These are phyloP conservation scores for Iberis amara DNA, from an alignment of 441 rosid species.

Conservation along the genomic window DNA sequence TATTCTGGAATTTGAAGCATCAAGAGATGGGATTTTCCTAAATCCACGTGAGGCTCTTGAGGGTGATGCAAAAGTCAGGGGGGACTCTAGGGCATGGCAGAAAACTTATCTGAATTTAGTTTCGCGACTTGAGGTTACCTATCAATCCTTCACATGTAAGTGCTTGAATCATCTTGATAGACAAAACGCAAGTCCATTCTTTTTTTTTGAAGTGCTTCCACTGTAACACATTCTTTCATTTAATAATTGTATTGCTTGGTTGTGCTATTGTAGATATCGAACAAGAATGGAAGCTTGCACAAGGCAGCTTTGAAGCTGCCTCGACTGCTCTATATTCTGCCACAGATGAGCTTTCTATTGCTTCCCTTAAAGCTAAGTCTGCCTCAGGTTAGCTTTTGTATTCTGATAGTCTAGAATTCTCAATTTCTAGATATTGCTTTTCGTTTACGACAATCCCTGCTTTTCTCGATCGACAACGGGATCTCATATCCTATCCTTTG, in stretches of 20 bases:
- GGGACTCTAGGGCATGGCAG: constrained; percentile 76
- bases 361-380: constrained; percentile 80
- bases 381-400: constrained; percentile 66
- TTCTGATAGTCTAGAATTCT: constrained; percentile 17
- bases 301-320: constrained; percentile 85
- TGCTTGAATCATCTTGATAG: constrained; percentile 20
- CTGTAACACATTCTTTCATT: constrained; percentile 6
- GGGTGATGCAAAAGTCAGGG: constrained; percentile 41
- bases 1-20: constrained; percentile 82
- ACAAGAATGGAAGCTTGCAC: constrained; percentile 86
- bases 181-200: constrained; percentile 15
- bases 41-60: constrained; percentile 61
- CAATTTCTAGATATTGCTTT: constrained; percentile 13
- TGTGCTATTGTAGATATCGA: constrained; percentile 51
- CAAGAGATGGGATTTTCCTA: constrained; percentile 78
- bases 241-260: constrained; percentile 20
- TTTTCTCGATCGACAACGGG: constrained; percentile 7
- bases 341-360: constrained; percentile 66
- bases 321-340: constrained; percentile 71
- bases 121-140: constrained; percentile 66
- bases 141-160: constrained; percentile 83
- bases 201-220: background rate
- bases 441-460: constrained; percentile 15
- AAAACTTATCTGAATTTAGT: constrained; percentile 66
- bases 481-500: constrained; percentile 18